phyloP scores from a whole-genome alignment of 192 early-diverging fungal genomes.

The Phlyctochytrium bullatum region DNA sequence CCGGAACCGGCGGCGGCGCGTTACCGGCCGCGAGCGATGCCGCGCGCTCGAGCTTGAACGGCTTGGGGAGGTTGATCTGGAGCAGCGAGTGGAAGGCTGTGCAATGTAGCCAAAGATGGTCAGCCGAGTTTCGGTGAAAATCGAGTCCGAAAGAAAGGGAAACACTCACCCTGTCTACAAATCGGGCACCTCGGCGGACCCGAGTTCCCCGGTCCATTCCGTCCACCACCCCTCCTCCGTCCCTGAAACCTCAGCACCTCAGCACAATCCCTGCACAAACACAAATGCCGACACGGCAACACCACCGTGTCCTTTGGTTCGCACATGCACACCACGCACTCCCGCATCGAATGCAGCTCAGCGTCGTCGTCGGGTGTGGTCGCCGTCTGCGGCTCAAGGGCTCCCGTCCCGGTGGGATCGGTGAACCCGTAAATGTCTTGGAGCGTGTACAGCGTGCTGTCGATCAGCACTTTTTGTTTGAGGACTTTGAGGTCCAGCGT shows the following conservation, averaged over 20 bases:
- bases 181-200: slow-evolving; percentile 43
- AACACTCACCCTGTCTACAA: slow-evolving; percentile 36
- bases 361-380: not conserved
- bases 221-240: slow-evolving; percentile 3
- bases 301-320: slow-evolving; percentile 71
- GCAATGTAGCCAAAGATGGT: too few species aligned
- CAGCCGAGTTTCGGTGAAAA: not conserved
- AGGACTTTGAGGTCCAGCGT: slow-evolving; percentile 18
- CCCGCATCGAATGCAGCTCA: slow-evolving; percentile 41
- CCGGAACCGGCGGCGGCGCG: too few species aligned
- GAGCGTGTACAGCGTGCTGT: slow-evolving; percentile 37
- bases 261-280: slow-evolving; percentile 73
- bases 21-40: too few species aligned
- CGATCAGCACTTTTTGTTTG: slow-evolving; percentile 35
- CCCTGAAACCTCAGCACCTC: slow-evolving; percentile 54
- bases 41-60: not conserved
- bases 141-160: not conserved
- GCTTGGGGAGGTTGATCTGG: slow-evolving; percentile 14
- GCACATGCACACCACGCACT: slow-evolving; percentile 78
- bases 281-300: slow-evolving; percentile 79
- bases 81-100: slow-evolving; percentile 18
- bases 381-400: slow-evolving; percentile 9
- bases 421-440: slow-evolving; percentile 63
- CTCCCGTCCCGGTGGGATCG: slow-evolving; percentile 26
- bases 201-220: not conserved